phyloP scores from a whole-genome alignment of 805 yeast species.

The Sungouiella blattae region DNA sequence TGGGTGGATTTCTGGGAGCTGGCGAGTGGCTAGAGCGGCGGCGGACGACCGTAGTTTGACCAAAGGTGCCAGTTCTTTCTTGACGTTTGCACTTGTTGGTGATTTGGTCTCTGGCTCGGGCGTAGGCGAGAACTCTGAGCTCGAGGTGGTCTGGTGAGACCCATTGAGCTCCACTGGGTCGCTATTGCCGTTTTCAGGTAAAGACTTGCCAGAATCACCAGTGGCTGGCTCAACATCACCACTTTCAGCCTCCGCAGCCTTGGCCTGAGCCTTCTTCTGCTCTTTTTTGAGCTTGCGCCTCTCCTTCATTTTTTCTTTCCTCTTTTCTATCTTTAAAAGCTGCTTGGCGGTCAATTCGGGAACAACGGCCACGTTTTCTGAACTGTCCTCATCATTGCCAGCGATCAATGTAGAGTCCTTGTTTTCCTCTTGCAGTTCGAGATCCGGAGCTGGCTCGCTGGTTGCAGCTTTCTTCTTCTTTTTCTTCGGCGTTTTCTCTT shows the following conservation, averaged over 20 bases:
- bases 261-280: constrained; percentile 17
- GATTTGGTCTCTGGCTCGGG: no score
- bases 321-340: neutral
- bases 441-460: neutral
- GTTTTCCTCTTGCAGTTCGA: neutral
- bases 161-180: no score
- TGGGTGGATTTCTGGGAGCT: constrained; percentile 30
- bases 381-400: no score
- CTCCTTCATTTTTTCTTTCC: constrained; percentile 3
- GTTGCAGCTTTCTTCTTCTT: neutral
- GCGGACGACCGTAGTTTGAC: constrained; percentile 6
- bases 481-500: neutral
- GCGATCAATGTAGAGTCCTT: no score
- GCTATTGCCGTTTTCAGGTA: no score
- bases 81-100: neutral
- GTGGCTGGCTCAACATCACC: no score
- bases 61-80: constrained; percentile 3
- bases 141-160: no score
- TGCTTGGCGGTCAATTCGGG: no score
- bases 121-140: no score
- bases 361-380: no score
- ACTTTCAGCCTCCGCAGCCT: neutral
- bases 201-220: no score
- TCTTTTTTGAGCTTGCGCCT: no score
- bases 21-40: constrained; percentile 7